Evolutionary conservation across 2,329 filamentous ascomycete genomes (phyloP), one percentile per base, ranked within the genome.

Genomic region (Nothophaeocryptopus gaeumannii): DNA sequence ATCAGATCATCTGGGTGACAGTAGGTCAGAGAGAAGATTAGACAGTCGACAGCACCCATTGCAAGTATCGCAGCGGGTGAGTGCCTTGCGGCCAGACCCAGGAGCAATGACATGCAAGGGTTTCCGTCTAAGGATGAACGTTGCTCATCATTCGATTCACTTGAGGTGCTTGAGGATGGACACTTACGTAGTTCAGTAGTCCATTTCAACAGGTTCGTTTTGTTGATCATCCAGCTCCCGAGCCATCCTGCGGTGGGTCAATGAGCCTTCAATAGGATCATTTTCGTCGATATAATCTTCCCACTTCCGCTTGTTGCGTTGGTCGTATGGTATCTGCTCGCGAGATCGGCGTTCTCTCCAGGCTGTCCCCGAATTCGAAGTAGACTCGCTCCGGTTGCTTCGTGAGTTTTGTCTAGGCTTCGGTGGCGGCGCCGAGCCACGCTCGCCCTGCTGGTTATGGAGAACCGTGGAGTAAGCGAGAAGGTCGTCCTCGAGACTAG

Each of bases 191-290:
- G 12, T 35, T 61, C 58, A 74, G 55, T 81, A 81, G 53, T 79
- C 74, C 45, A 81, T 66, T n/a, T 74, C 66, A 1, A 74, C 58
- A 1, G 61, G 59, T 14, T 68, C 62, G 13, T 65, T 62, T 31
- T 70, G 67, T 49, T 69, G 66, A 20, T 67, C 67, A 52, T 77
- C 74, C 34, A 73, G 64, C 31, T 75, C 72, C 20, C 69, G 70
- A 5, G 71, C 72, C 39, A 74, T 60, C 31, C 74, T 69, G 57
- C 72, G 70, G 26, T 74, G 70, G 40, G 74, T 74, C 63, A 72
- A 66, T 34, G 63, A 64, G 12, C 64, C 64, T 33, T 74, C 50
- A n/a, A 60, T 51, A 2, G 64, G 58, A 45, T 69, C 65, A 5
- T 61, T 62, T 34, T 70, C 67, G 4, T 71, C 64, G 12, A 68